Evolutionary conservation across 768 basidiomycete genomes (phyloP).

Genomic region (Boletus rufocinnamomeus): DNA sequence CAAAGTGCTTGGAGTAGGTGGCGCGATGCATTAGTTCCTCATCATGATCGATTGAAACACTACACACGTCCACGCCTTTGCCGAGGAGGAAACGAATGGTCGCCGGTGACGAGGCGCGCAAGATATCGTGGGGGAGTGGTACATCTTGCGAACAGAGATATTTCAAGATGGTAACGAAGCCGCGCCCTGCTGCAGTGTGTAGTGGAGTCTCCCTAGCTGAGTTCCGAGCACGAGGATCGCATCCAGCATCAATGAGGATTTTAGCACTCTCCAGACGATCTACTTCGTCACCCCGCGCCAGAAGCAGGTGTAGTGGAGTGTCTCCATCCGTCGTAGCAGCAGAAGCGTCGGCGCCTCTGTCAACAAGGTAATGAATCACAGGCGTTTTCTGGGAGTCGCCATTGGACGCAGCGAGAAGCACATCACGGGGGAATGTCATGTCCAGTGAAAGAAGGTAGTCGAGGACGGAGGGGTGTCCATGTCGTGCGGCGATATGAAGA

Average conservation of each 20-base stretch:
- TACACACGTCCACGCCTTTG: not conserved
- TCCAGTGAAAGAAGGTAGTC: not conserved
- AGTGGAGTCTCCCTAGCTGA: not conserved
- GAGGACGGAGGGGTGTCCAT: not conserved
- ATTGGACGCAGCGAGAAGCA: not conserved
- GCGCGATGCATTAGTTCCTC: not conserved
- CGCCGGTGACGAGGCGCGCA: not conserved
- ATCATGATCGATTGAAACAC: no score
- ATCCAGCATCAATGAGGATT: slow-evolving; percentile 10
- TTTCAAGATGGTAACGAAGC: not conserved
- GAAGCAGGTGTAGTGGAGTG: not conserved
- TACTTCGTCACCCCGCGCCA: rapidly evolving
- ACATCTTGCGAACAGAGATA: not conserved
- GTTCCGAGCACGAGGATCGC: not conserved
- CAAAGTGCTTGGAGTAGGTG: no score
- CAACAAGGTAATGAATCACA: not conserved
- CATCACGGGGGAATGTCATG: not conserved
- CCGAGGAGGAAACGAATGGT: not conserved
- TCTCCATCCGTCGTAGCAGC: not conserved
- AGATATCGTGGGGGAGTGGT: not conserved
- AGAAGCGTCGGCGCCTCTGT: not conserved
- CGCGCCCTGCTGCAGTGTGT: not conserved
- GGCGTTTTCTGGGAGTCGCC: not conserved
- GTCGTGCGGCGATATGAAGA: not conserved
- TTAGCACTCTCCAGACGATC: not conserved